phyloP scores from a whole-genome alignment of 306 rosid species.

The Phaseolus lunatus region DNA sequence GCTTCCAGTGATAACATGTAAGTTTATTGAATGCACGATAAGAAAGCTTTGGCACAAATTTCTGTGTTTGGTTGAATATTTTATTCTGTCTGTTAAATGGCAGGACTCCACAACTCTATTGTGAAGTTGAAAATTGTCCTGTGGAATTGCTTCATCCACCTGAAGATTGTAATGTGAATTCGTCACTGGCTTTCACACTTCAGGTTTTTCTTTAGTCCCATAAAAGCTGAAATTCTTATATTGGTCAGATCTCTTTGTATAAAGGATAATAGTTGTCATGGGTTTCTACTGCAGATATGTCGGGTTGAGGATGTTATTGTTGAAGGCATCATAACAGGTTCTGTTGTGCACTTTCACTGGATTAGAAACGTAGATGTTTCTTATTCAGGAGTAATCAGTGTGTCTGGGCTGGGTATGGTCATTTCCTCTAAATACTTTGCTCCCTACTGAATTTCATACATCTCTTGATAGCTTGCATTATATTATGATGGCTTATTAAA shows the following conservation, averaged over 20 bases:
- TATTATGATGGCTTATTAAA: conserved; percentile 38
- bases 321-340: conserved; percentile 83
- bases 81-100: conserved; percentile 39
- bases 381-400: conserved; percentile 72
- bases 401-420: conserved; percentile 83
- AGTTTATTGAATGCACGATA: conserved; percentile 48
- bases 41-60: conserved; percentile 34
- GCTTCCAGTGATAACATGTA: conserved; percentile 58
- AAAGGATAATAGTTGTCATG: conserved; percentile 43
- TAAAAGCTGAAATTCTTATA: conserved; percentile 51
- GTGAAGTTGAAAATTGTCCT: conserved; percentile 82
- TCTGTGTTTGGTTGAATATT: conserved; percentile 32
- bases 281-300: conserved; percentile 75
- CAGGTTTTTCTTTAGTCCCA: conserved; percentile 74
- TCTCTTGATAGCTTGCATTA: conserved; percentile 28
- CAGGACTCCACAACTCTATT: conserved; percentile 75
- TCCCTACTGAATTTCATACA: conserved; percentile 29
- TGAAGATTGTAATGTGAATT: conserved; percentile 96
- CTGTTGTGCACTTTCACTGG: conserved; percentile 94
- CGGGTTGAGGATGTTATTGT: conserved; percentile 85
- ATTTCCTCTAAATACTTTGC: conserved; percentile 38
- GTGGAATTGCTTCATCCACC: conserved; percentile 91
- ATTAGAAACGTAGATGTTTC: conserved; percentile 68
- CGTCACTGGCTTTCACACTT: conserved; percentile 91
- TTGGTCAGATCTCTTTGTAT: conserved; percentile 41